Conservation (phyloP, 1,284 basidiomycete genomes). For the Microbotryum scabiosae region DNA sequence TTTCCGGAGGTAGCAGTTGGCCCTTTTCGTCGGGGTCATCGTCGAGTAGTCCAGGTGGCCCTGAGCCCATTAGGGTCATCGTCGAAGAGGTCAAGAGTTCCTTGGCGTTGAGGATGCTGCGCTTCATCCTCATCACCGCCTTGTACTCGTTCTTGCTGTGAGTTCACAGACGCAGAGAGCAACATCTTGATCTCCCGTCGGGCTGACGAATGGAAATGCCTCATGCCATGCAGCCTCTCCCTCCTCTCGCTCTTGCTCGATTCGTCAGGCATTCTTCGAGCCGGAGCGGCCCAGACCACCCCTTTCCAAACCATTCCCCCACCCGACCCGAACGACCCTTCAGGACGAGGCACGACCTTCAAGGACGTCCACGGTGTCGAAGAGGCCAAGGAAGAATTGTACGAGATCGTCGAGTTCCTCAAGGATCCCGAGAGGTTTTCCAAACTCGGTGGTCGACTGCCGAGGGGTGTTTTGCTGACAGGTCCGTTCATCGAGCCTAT, state of each 20-base stretch:
- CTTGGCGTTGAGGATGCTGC: constrained; percentile 46
- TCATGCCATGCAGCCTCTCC: constrained; percentile 54
- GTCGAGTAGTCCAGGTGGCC: background rate
- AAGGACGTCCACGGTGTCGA: constrained; percentile 90
- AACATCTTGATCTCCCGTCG: background rate
- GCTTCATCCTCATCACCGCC: constrained; percentile 47
- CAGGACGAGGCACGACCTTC: constrained; percentile 51
- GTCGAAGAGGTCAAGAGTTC: constrained; percentile 61
- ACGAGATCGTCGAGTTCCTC: constrained; percentile 86
- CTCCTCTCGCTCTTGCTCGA: constrained; percentile 80
- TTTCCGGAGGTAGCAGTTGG: constrained; percentile 41
- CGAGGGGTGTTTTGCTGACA: constrained; percentile 82
- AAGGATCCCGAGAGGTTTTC: constrained; percentile 83
- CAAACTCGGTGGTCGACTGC: constrained; percentile 77
- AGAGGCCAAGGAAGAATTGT: constrained; percentile 84
- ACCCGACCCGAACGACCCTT: constrained; percentile 55
- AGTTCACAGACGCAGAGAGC: constrained; percentile 35
- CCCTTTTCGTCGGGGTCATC: constrained; percentile 4
- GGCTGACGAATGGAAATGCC: background rate
- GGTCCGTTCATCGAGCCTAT: constrained; percentile 52
- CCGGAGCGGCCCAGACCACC: constrained; percentile 57
- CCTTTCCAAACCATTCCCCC: constrained; percentile 63
- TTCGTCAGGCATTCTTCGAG: constrained; percentile 82
- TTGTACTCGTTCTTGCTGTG: constrained; percentile 39
- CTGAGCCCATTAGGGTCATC: constrained; percentile 63